phyloP scores from a whole-genome alignment of 441 rosid species.

The Syzygium syzygioides region DNA sequence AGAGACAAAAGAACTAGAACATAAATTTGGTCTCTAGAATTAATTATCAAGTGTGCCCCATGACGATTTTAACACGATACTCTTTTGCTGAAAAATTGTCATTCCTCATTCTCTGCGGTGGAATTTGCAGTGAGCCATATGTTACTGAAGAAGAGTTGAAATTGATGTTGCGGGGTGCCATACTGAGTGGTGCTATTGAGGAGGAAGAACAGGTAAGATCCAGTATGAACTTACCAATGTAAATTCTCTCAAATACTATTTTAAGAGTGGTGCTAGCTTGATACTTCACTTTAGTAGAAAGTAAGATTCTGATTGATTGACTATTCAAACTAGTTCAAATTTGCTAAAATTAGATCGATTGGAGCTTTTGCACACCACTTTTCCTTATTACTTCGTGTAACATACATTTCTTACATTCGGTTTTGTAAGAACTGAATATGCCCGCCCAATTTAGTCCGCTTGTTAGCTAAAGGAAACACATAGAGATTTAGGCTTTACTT shows the following conservation, averaged over 20 bases:
- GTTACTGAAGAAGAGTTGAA: constrained; percentile 98
- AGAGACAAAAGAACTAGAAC: neutral
- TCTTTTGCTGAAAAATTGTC: neutral
- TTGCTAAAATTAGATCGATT: neutral
- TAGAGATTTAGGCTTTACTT: neutral
- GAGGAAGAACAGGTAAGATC: constrained; percentile 94
- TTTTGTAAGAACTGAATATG: neutral
- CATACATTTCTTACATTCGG: neutral
- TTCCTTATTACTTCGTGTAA: neutral
- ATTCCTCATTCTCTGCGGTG: neutral
- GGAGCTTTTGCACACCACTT: neutral
- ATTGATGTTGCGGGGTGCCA: constrained; percentile 97
- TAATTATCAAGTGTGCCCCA: neutral
- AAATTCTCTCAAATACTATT: neutral
- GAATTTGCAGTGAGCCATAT: constrained; percentile 63
- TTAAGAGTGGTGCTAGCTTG: neutral
- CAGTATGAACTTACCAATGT: neutral
- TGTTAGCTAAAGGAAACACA: neutral
- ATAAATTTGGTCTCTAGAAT: neutral
- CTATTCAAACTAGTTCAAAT: neutral
- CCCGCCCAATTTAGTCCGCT: neutral
- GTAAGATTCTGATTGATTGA: neutral
- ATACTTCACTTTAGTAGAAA: neutral
- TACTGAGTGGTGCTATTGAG: constrained; percentile 96
- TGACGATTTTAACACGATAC: neutral